These are phyloP conservation scores for Triticum dicoccoides DNA, from an alignment of 176 grass and related monocot genomes.

Conservation along the genomic window DNA sequence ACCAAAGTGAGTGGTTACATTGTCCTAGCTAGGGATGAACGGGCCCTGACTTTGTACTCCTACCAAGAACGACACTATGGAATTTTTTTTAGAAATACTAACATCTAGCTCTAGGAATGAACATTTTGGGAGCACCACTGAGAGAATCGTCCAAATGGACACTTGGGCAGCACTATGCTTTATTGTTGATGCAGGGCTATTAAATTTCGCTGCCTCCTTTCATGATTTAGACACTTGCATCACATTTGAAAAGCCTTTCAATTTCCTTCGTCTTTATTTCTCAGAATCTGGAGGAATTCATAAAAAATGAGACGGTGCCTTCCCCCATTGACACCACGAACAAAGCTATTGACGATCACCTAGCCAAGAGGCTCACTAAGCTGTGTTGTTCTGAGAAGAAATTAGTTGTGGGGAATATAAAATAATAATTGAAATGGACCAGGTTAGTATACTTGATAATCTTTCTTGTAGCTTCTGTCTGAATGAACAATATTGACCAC, in stretches of 20 bases:
- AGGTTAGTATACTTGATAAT: background rate
- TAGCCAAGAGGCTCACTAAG: background rate
- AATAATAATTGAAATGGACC: background rate
- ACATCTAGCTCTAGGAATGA: background rate
- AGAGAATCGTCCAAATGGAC: background rate
- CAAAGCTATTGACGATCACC: background rate
- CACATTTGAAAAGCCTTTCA: background rate
- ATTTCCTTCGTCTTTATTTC: background rate
- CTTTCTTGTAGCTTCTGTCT: background rate
- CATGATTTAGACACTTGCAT: background rate
- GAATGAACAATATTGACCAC: background rate
- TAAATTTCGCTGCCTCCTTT: background rate
- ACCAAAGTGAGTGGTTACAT: too few relatives aligned
- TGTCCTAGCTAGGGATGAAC: too few relatives aligned
- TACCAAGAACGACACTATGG: background rate
- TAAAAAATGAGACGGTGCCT: background rate
- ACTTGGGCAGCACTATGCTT: background rate
- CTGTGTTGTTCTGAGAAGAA: background rate
- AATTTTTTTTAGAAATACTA: background rate
- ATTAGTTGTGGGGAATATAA: background rate
- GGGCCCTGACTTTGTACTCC: background rate
- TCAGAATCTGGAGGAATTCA: background rate
- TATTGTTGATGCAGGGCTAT: background rate
- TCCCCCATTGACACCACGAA: background rate
- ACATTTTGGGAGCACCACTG: background rate